Evolutionary conservation across 2,329 filamentous ascomycete species (phyloP), one percentile per base, ranked within the genome.

Genomic region (Aspergillus unguis): DNA sequence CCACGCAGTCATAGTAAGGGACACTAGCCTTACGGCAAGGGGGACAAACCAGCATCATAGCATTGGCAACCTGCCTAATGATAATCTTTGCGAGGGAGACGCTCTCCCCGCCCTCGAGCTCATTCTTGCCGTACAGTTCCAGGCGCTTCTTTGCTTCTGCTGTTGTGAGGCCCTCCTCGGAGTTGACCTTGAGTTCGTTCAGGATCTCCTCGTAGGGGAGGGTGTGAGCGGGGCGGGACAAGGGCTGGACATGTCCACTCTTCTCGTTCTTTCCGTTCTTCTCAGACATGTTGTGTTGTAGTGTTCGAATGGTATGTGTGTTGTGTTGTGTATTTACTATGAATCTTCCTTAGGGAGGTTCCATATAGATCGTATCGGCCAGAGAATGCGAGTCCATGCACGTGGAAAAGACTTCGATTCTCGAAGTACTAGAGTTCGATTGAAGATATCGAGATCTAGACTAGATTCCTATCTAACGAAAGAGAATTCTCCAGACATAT

Each of bases 1-100:
- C 25, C 46, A 48, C 37, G 10, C 33, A 25, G 25, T 17, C 11
- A 6, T 38, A 46, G 17, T 6, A 11, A 9, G 25, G 11, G 8
- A 17, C 17, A 25, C 11, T n/a, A n/a, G 7, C 8, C 9, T 32
- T 23, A 29, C 8, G 29, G 33, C 29, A 17, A 38, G 25, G n/a
- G 11, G 41, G 9, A 47, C 2, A 26, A 67, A 85, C 85, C 68
- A 88, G 67, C 58, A 82, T 87, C 81, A 88, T 82, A 10, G 85
- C 85, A 68, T 88, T 88, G 54, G 83, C 84, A 48, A 88, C 75
- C 64, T 88, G 85, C 31, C 80, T 76, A 44, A 87, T 73, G 25
- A 88, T 71, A 55, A 88, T 87, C 62, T 85, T 91, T 62, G 79
- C 85, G 77, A 86, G 85, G 79, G 65, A 81, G 44, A 91, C 84